Base-by-base conservation (phyloP, 1,284 basidiomycete species). In the Apiotrichum gracile region DNA sequence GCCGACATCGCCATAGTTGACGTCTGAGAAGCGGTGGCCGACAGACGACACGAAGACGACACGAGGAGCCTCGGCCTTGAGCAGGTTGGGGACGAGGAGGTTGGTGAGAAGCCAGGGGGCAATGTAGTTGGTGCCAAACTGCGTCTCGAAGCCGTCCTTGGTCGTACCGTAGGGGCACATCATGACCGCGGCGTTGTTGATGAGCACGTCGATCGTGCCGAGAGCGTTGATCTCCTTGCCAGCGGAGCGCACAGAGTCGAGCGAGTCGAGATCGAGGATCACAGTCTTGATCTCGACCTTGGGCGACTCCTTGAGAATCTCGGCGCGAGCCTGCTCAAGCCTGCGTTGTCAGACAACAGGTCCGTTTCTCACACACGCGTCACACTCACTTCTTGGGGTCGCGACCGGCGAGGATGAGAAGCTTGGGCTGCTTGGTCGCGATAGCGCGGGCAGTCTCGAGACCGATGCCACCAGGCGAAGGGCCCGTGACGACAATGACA, bases 61-160 rank as follows among this genome's bases (percentile, higher is more conserved):
- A 14, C 56, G 51, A 38, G 61, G 61, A 12, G 22, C 6, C 1
- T 25, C 14, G 3, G 49, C 39, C 42, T 49, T 43, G 22, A 55
- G 44, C 9, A 61, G 14, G 4, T 22, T 5, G 10, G 55, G 57
- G 8, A 60, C n/a, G 35, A 68, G 53, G n/a, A 58, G 47, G 24
- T 52, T 48, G 29, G 55, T 62, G 35, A 71, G 57, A 24, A 66
- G 52, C 52, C 60, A 69, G n/a, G 60, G 67, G 2, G 51, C 65
- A 34, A 71, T 45, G 40, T 65, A 60, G 57, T 70, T 69, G 12
- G 57, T 55, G n/a, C 51, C 64, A 40, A 71, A 58, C 51, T 70
- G 68, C 13, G 47, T 24, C 40, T 71, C 68, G 58, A 55, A 43
- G 12, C 66, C 68, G 48, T 69, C 68, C 16, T 14, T 17, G 1